Percentiles rank a stretch among this genome's conserved stretches.
These are phyloP conservation scores for Apodospora peruviana DNA, from an alignment of 495 filamentous ascomycete species.

Conservation along the genomic window DNA sequence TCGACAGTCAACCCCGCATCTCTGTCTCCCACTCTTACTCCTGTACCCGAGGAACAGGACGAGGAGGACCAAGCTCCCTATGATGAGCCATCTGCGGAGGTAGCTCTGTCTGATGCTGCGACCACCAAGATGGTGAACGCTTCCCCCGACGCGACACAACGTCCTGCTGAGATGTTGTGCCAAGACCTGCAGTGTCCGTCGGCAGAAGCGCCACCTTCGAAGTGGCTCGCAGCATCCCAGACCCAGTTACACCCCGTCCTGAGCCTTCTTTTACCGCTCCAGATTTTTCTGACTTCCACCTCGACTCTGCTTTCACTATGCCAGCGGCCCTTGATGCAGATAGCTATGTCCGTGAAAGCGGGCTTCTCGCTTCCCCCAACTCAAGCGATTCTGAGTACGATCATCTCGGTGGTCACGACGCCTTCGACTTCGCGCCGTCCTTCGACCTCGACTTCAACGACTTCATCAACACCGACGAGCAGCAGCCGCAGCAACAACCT, in stretches of 20 bases:
- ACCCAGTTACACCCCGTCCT: conserved; percentile 49
- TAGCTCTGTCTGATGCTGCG: conserved; percentile 19
- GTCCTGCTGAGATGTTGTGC: conserved; percentile 99
- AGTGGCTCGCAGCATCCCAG: conserved; percentile 54
- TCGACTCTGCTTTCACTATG: conserved; percentile 63
- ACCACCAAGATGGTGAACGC: conserved; percentile 37
- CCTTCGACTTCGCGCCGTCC: conserved; percentile 45
- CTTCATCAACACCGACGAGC: conserved; percentile 45
- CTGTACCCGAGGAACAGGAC: conserved; percentile 33
- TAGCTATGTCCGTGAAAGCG: conserved; percentile 71
- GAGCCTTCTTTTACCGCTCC: conserved; percentile 55
- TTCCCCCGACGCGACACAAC: conserved; percentile 94
- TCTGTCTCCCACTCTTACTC: conserved; percentile 45
- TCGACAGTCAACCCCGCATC: conserved; percentile 51
- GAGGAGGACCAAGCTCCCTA: conserved; percentile 9
- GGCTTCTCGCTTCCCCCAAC: conserved; percentile 64
- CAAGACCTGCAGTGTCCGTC: conserved; percentile 98
- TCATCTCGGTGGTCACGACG: conserved; percentile 78
- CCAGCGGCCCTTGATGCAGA: conserved; percentile 50
- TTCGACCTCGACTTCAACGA: conserved; percentile 48
- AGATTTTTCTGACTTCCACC: conserved; percentile 58
- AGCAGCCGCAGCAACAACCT: conserved; percentile 30
- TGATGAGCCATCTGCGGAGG: conserved; percentile 9
- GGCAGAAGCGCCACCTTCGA: conserved; percentile 48
- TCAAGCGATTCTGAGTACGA: conserved; percentile 69